phyloP scores from a whole-genome alignment of 257 asterid species.

The Solanum virginianum region DNA sequence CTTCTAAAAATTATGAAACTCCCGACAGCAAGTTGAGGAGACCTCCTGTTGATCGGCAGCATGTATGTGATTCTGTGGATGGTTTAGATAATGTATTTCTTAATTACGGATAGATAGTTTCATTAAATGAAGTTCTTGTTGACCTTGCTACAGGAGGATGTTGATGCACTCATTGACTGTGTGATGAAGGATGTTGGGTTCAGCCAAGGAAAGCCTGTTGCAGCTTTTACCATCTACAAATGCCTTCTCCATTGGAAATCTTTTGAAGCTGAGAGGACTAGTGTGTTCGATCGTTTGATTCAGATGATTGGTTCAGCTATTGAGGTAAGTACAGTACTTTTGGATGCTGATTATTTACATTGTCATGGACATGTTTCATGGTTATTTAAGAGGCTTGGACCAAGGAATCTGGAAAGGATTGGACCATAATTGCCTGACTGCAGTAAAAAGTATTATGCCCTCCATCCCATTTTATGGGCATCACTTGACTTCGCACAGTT shows the following conservation, averaged over 20 bases:
- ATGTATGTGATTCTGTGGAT: slow-evolving; percentile 31
- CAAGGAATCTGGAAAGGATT: not conserved
- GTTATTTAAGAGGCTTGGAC: not conserved
- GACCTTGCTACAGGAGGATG: slow-evolving; percentile 73
- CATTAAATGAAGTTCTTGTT: slow-evolving; percentile 3
- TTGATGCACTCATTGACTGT: slow-evolving; percentile 86
- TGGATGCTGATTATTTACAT: not conserved
- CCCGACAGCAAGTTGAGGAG: slow-evolving; percentile 76
- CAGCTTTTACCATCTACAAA: slow-evolving; percentile 94
- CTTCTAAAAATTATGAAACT: slow-evolving; percentile 54
- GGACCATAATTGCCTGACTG: not conserved
- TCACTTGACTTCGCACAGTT: too few relatives aligned
- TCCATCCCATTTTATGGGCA: too few relatives aligned
- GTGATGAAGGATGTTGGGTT: slow-evolving; percentile 83
- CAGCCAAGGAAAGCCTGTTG: slow-evolving; percentile 97
- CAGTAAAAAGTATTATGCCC: not conserved
- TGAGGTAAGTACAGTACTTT: slow-evolving; percentile 40
- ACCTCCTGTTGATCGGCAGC: slow-evolving; percentile 80
- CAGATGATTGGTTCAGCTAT: slow-evolving; percentile 96
- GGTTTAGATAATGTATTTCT: not conserved
- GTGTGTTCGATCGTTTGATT: slow-evolving; percentile 96
- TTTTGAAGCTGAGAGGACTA: slow-evolving; percentile 97
- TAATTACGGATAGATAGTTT: not conserved
- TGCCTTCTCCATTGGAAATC: slow-evolving; percentile 99
- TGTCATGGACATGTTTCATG: not conserved